These are phyloP conservation scores for Gleditsia sinensis DNA, from an alignment of 306 rosid species.

Conservation along the genomic window DNA sequence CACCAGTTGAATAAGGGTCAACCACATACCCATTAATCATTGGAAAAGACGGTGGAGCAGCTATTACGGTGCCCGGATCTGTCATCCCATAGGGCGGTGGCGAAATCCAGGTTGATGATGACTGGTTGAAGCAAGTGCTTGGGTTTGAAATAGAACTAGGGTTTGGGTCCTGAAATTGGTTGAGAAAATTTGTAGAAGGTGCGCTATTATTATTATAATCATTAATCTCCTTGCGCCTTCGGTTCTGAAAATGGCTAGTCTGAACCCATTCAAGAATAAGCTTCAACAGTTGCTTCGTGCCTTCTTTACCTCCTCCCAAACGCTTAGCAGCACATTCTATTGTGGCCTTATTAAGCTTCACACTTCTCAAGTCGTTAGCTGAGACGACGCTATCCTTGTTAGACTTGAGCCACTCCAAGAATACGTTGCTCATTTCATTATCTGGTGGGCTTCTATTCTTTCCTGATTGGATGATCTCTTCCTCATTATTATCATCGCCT, in stretches of 20 bases:
- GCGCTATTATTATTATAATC: neutral
- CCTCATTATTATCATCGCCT: neutral
- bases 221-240: conserved; percentile 39
- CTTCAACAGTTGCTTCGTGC: conserved; percentile 86
- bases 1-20: conserved; percentile 43
- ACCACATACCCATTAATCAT: conserved; percentile 55
- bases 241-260: conserved; percentile 76
- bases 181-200: conserved; percentile 9
- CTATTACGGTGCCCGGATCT: conserved; percentile 40
- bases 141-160: conserved; percentile 35
- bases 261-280: conserved; percentile 96
- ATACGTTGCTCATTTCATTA: conserved; percentile 82
- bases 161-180: conserved; percentile 45
- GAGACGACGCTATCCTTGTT: conserved; percentile 85
- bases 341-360: conserved; percentile 75
- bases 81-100: conserved; percentile 26
- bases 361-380: conserved; percentile 83
- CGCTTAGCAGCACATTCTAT: conserved; percentile 83
- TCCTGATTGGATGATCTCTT: conserved; percentile 31
- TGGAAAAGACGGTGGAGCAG: conserved; percentile 35
- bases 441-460: conserved; percentile 8
- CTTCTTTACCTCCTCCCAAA: conserved; percentile 92
- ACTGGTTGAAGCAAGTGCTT: conserved; percentile 35
- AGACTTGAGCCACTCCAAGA: conserved; percentile 84
- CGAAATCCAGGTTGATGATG: conserved; percentile 57